phyloP scores from a whole-genome alignment of 768 basidiomycete species.

The Astraeus odoratus region DNA sequence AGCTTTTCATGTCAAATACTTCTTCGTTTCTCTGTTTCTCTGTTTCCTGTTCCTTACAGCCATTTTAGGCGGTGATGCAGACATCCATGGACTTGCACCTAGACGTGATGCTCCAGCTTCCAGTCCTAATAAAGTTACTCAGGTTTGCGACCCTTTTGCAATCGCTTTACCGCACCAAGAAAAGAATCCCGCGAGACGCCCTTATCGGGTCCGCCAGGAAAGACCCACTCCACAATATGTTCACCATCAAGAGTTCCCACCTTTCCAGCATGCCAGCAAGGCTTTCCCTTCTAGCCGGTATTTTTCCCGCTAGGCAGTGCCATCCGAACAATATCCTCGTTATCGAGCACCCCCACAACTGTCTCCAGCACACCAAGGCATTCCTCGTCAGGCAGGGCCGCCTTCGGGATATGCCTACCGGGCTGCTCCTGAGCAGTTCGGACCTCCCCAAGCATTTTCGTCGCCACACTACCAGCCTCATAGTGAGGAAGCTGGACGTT shows the following conservation, averaged over 20 bases:
- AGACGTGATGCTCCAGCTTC: conserved; percentile 3
- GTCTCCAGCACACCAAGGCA: not conserved
- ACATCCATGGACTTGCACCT: conserved; percentile 3
- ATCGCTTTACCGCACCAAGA: not conserved
- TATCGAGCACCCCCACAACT: not conserved
- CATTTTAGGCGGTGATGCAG: not conserved
- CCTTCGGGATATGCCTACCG: not conserved
- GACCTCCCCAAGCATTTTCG: not conserved
- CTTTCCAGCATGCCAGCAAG: not conserved
- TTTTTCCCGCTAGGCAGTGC: not conserved
- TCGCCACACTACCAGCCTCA: not conserved
- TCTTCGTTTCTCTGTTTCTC: conserved; percentile 1
- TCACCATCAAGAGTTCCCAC: not conserved
- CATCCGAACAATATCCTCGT: conserved; percentile 1
- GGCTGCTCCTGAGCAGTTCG: not conserved
- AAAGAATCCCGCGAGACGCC: not conserved
- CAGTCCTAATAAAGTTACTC: not conserved
- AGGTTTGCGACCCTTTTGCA: not conserved
- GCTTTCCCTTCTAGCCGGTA: conserved; percentile 3
- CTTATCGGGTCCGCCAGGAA: too few species aligned
- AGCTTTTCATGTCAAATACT: not conserved
- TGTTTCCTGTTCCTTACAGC: not conserved
- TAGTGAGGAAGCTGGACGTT: not conserved
- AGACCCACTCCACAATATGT: not conserved
- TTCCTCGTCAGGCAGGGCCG: conserved; percentile 2